Percentiles rank a stretch among this genome's conserved stretches.
Conservation (phyloP, 805 yeast species). For the Candida patagonica region DNA sequence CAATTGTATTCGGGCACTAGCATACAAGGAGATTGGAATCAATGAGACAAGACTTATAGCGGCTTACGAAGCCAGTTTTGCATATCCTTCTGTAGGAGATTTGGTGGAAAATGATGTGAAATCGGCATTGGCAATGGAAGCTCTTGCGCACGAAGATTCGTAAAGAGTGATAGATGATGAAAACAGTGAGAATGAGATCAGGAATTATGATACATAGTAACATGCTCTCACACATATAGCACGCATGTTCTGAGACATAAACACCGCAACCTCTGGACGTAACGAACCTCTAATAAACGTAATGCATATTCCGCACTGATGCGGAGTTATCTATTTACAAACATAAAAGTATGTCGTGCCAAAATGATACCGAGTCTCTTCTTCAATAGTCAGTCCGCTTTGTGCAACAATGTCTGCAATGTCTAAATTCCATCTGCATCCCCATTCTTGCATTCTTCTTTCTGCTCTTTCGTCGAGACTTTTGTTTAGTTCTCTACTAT, state of each 20-base stretch:
- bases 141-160: slow-evolving; percentile 33
- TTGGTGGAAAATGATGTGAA: slow-evolving; percentile 64
- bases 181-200: too few relatives aligned
- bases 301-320: neutral
- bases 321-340: slow-evolving; percentile 1
- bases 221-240: too few relatives aligned
- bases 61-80: slow-evolving; percentile 86
- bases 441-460: slow-evolving; percentile 82
- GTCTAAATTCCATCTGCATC: slow-evolving; percentile 95
- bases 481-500: slow-evolving; percentile 56
- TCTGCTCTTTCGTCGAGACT: slow-evolving; percentile 77
- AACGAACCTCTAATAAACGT: neutral
- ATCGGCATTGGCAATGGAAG: slow-evolving; percentile 64
- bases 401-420: slow-evolving; percentile 78
- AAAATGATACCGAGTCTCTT: slow-evolving; percentile 71
- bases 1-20: slow-evolving; percentile 73
- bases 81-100: slow-evolving; percentile 59
- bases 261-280: slow-evolving; percentile 44
- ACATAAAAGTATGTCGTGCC: slow-evolving; percentile 64
- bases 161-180: too few relatives aligned
- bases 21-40: slow-evolving; percentile 78
- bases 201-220: too few relatives aligned
- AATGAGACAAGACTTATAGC: slow-evolving; percentile 68
- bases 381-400: slow-evolving; percentile 75
- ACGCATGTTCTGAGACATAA: too few relatives aligned